Base-by-base conservation (phyloP, 306 rosid genomes). In the Ochetophila trinervis region DNA sequence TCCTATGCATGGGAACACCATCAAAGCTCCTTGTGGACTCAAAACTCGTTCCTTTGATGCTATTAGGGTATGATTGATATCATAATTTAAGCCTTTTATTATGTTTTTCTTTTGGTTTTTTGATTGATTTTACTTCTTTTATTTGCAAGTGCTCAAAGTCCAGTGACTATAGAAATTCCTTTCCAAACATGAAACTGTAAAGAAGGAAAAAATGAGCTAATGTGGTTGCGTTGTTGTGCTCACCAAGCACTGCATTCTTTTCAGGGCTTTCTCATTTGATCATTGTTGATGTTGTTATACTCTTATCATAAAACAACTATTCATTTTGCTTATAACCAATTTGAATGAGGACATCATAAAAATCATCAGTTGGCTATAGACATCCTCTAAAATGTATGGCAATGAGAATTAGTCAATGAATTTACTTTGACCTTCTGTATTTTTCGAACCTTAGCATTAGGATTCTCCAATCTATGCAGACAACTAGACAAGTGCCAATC, bases 1-100 rank as follows among this genome's bases (percentile, higher is more conserved):
- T 52, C 83, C 82, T 3, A 78, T 78, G 78, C 82, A 72, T 24
- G 78, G 82, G 72, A 78, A 78, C 63, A 78, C 82, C 49, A 78
- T 73, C 61, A 78, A 78, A 68, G 82, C 78, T 62, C 82, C 82
- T 0, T 78, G 82, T 59, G 82, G 82, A 36, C 75, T 78, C 40
- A 78, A 78, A 73, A 78, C 82, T 13, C 82, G 78, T 0, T 68
- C 78, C 4, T 78, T 78, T 3, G 82, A 78, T 63, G 70, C 82
- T 56, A 78, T 78, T 47, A 72, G 82, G 82, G 82, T 78, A 78
- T 27, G 71, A 12, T 20, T 21, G 23, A 54, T 55, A 21, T 2
- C 68, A 22, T 60, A 11, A 35, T 62, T 54, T 16, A 40, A 24
- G 9, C 16, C 17, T 2, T 6, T 17, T 49, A 45, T 49, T 23